Evolutionary conservation across 2,329 filamentous ascomycete genomes (phyloP).

Genomic region (Endocalyx cinctus): DNA sequence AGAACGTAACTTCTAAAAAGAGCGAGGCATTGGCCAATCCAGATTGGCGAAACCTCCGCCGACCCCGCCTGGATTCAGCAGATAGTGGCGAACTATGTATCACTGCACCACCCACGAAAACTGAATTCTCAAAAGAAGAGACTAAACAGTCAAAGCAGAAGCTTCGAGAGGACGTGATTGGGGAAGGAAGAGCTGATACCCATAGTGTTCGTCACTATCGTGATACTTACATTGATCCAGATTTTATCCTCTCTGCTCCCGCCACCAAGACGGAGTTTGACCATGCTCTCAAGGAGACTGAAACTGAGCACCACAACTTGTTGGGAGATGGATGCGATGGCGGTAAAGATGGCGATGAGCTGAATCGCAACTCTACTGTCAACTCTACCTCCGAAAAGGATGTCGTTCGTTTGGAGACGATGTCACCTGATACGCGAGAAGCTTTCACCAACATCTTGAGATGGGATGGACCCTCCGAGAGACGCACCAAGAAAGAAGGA

Average conservation of each 20-base stretch:
- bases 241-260: constrained; percentile 24
- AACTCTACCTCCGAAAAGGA: too few relatives aligned
- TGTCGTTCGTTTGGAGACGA: constrained; percentile 12
- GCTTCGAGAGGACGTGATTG: constrained; percentile 1
- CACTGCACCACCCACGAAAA: constrained; percentile 15
- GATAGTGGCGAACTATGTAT: constrained; percentile 1
- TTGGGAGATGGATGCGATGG: too few relatives aligned
- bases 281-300: constrained; percentile 6
- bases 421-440: constrained; percentile 11
- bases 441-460: constrained; percentile 11
- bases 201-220: constrained; percentile 14
- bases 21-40: constrained; percentile 13
- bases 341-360: too few relatives aligned
- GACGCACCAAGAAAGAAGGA: too few relatives aligned
- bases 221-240: constrained; percentile 16
- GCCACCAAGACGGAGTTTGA: constrained; percentile 20
- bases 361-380: too few relatives aligned
- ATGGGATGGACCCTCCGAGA: constrained; percentile 5
- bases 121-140: constrained; percentile 9
- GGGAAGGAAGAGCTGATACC: constrained; percentile 3
- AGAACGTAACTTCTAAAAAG: constrained; percentile 10
- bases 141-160: constrained; percentile 10
- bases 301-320: too few relatives aligned
- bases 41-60: constrained; percentile 20
- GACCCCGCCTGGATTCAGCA: constrained; percentile 3